Evolutionary conservation across 179 eudicot species (phyloP).

Genomic region (Patellifolia procumbens): DNA sequence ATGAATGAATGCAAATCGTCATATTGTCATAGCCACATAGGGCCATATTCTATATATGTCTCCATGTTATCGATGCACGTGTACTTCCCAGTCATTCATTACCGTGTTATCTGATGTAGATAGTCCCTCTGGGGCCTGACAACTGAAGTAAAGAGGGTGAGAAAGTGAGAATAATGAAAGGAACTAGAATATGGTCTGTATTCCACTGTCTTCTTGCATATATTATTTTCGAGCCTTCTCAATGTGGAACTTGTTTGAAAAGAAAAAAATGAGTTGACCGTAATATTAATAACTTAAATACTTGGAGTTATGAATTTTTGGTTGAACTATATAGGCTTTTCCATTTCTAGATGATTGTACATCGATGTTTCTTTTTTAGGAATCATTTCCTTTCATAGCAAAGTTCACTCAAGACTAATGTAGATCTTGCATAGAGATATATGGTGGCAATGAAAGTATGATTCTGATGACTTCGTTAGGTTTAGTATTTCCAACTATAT

Average conservation of each 20-base stretch:
- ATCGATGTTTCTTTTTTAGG: neutral
- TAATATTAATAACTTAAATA: neutral
- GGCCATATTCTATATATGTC: neutral
- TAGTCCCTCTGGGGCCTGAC: neutral
- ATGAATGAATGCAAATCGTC: neutral
- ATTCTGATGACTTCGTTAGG: neutral
- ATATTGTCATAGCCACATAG: neutral
- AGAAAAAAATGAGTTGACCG: neutral
- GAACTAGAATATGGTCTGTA: neutral
- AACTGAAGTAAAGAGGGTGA: neutral
- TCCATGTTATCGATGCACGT: neutral
- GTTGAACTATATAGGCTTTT: neutral
- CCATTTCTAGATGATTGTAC: neutral
- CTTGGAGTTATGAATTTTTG: conserved; percentile 14
- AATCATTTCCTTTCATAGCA: neutral
- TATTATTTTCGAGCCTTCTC: neutral
- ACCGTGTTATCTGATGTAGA: neutral
- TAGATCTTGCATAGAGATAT: too few species aligned
- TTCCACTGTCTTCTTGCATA: neutral
- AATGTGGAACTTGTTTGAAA: neutral
- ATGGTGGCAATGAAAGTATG: neutral
- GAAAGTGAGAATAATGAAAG: neutral
- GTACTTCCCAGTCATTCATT: neutral
- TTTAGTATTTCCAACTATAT: neutral
- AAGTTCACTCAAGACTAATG: neutral